Base-by-base conservation (phyloP, 208 protist genomes). In the Trypanosoma avium region DNA sequence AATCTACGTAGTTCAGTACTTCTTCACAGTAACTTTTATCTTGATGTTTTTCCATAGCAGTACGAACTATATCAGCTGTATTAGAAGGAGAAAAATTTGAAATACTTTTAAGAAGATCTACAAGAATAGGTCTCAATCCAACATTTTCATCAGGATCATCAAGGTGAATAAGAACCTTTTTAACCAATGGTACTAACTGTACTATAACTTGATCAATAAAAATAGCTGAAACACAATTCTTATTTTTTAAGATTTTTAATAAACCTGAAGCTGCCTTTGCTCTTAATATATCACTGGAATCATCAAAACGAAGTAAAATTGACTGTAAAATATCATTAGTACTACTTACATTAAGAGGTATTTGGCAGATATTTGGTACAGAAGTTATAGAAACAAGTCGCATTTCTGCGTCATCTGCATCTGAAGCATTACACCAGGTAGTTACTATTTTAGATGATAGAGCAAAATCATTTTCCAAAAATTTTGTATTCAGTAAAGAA, bases 321-420 rank as follows among this genome's bases (percentile, higher is more conserved):
- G 77, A 88, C 69, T 93, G 82, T 40, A 91, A 56, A 26, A 93
- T 63, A 42, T 95, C 86, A 57, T 82, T 81, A 0, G 89, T 81
- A 6, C 70, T 61, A 9, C 89, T 86, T 4, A 46, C 67, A 29
- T 73, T 67, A 66, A 89, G 71, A 9, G 84, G 86, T 5, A 91
- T 48, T 21, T 42, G 55, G 27, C 64, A 85, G 0, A 95, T 63
- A 35, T 86, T 75, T 8, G 69, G 40, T 29, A 84, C 66, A 38
- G 65, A 67, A 17, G 76, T 75, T 73, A 91, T 77, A 65, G 86
- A 95, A n/a, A 88, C 49, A 0, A 95, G 81, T 17, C 89, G 79
- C 82, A 95, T 90, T 58, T 95, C 86, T 9, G 78, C 79, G 49
- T 95, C 89, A 64, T 95, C 89, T 45, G 82, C 79, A 71, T 95